phyloP scores from a whole-genome alignment of 148 eudicot species.

The Persicaria tinctoria region DNA sequence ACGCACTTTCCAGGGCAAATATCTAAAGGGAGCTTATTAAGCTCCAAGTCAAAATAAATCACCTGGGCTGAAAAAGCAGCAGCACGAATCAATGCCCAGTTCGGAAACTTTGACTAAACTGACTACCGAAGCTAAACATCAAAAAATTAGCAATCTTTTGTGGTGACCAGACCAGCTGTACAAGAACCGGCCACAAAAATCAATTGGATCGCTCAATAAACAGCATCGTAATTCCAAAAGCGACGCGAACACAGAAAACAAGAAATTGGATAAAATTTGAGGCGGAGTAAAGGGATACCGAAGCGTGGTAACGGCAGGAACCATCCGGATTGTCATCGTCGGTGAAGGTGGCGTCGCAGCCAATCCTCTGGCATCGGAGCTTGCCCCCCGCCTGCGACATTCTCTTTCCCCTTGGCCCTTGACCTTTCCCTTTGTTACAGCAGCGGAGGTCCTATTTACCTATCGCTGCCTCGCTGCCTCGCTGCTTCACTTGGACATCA shows the following conservation, averaged over 20 bases:
- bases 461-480: too few relatives aligned
- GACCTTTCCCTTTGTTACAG: not conserved
- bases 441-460: too few relatives aligned
- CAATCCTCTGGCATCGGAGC: conserved; percentile 84
- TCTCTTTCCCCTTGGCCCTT: conserved; percentile 15
- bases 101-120: not conserved
- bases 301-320: conserved; percentile 59
- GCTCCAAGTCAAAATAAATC: not conserved
- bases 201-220: not conserved
- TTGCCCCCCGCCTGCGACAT: conserved; percentile 31
- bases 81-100: not conserved
- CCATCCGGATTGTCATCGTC: conserved; percentile 65
- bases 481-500: too few relatives aligned
- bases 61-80: not conserved
- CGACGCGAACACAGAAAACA: not conserved
- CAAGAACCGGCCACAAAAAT: not conserved
- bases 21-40: not conserved
- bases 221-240: not conserved
- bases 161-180: not conserved
- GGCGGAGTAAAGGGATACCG: conserved; percentile 26
- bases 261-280: not conserved
- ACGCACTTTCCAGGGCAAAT: not conserved
- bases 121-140: not conserved
- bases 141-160: not conserved
- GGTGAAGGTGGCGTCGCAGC: conserved; percentile 71